Conservation (phyloP, 768 basidiomycete species). For the Collybia nuda region DNA sequence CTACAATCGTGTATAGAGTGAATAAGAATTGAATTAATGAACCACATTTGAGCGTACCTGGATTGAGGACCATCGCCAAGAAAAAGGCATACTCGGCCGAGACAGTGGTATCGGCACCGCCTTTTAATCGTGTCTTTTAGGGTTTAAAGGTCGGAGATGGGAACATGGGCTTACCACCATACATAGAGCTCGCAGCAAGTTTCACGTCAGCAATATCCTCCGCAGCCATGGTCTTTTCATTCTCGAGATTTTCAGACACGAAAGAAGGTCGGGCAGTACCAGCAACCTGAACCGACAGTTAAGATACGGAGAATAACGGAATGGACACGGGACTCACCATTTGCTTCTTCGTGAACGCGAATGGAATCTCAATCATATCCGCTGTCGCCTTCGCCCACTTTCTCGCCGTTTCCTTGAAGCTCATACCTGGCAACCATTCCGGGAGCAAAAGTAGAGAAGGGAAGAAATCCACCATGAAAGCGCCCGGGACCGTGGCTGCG, state of each 20-base stretch:
- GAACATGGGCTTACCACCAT: conserved; percentile 32
- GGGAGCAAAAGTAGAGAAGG: conserved; percentile 47
- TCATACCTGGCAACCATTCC: conserved; percentile 56
- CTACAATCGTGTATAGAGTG: conserved; percentile 19
- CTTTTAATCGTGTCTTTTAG: conserved; percentile 17
- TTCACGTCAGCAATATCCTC: conserved; percentile 39
- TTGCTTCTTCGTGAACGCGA: conserved; percentile 40
- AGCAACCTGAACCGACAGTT: conserved; percentile 26
- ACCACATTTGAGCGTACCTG: conserved; percentile 17
- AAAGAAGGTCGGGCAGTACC: conserved; percentile 44
- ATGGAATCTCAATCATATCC: conserved; percentile 44
- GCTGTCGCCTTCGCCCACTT: conserved; percentile 37
- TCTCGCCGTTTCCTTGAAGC: conserved; percentile 46
- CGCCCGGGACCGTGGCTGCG: conserved; percentile 46
- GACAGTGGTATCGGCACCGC: conserved; percentile 52
- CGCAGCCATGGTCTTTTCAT: conserved; percentile 27
- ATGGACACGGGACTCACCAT: conserved; percentile 33
- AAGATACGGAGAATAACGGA: not conserved
- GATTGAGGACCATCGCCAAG: conserved; percentile 45
- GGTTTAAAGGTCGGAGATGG: not conserved
- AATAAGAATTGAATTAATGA: not conserved
- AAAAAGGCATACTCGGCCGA: conserved; percentile 45
- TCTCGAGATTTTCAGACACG: conserved; percentile 38
- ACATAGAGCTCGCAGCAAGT: conserved; percentile 43
- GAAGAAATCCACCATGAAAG: conserved; percentile 42